Evolutionary conservation across 1,284 basidiomycete genomes (phyloP), one percentile per base, ranked within the genome.

Genomic region (Cystobasidium slooffiae): DNA sequence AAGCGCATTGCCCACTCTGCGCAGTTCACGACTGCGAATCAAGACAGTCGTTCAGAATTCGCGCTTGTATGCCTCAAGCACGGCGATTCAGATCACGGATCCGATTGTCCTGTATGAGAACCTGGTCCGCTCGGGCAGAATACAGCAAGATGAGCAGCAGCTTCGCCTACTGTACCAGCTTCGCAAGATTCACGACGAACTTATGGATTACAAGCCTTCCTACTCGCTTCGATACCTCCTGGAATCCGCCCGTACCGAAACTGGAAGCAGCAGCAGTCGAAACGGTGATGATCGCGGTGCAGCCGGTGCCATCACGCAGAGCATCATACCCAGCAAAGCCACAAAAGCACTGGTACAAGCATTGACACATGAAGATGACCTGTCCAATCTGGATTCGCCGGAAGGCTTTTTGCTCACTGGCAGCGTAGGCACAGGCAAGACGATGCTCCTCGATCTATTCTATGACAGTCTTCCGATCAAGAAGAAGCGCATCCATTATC

Each of bases 401-500:
- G 87, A 31, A 46, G 86, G 86, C 0, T 83, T 86, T 46, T 78
- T 86, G 10, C 78, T 87, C 14, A 86, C 84, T 3, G 86, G 86
- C 18, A 85, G 85, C 0, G 85, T 86, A 3, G 86, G 86, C 0
- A 86, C 85, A 14, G 86, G 86, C 47, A 86, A 87, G 78, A 88
- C 87, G 53, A 86, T 91, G 76, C 82, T 91, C 16, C 85, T 90
- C 66, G 87, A 90, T 78, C 84, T 90, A 37, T 90, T 90, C 85
- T 88, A 86, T 80, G 83, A 86, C 47, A 83, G 86, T 6, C 79
- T 90, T 0, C 88, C 88, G 0, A 87, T 87, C 0, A 85, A 86
- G 82, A 90, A 91, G 80, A 83, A 85, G 2, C 84, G 88, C 20
- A 87, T 88, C 66, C 89, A 90, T 81, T 90, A 90, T 81, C 88